These are phyloP conservation scores for Pouteria glomerata DNA, from an alignment of 148 eudicot genomes.

Conservation along the genomic window DNA sequence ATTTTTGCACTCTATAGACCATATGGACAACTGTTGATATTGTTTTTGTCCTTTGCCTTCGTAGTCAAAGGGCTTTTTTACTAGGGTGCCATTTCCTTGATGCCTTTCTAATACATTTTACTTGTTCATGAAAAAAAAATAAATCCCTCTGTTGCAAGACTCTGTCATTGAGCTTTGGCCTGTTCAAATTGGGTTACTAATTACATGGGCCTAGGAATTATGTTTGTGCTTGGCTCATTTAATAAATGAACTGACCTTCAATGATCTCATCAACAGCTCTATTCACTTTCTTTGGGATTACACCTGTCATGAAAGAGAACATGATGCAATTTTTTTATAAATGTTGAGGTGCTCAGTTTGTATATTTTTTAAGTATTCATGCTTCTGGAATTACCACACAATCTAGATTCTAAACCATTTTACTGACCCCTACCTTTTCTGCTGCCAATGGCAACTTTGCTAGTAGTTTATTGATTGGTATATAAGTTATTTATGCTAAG, in stretches of 20 bases:
- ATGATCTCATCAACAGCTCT: not conserved
- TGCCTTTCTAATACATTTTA: too few relatives aligned
- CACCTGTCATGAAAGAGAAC: not conserved
- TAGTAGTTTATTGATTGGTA: too few relatives aligned
- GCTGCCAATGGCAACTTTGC: not conserved
- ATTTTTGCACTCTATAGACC: too few relatives aligned
- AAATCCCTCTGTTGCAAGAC: too few relatives aligned
- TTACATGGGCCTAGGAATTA: not conserved
- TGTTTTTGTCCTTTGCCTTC: too few relatives aligned
- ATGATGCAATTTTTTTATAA: not conserved
- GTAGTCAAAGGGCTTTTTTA: too few relatives aligned
- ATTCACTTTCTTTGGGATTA: not conserved
- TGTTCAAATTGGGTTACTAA: too few relatives aligned
- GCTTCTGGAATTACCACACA: not conserved
- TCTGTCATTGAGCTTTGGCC: too few relatives aligned
- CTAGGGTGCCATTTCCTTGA: too few relatives aligned
- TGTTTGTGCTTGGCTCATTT: not conserved
- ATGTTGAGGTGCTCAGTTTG: not conserved
- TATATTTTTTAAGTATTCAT: not conserved
- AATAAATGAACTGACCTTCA: not conserved
- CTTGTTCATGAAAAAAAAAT: too few relatives aligned
- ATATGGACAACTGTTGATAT: too few relatives aligned
- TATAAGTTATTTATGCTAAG: not conserved
- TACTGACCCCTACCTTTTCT: not conserved
- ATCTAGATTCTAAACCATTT: not conserved